These are phyloP conservation scores for Gastroboletus turbinatus DNA, from an alignment of 1,284 basidiomycete genomes.

Conservation along the genomic window DNA sequence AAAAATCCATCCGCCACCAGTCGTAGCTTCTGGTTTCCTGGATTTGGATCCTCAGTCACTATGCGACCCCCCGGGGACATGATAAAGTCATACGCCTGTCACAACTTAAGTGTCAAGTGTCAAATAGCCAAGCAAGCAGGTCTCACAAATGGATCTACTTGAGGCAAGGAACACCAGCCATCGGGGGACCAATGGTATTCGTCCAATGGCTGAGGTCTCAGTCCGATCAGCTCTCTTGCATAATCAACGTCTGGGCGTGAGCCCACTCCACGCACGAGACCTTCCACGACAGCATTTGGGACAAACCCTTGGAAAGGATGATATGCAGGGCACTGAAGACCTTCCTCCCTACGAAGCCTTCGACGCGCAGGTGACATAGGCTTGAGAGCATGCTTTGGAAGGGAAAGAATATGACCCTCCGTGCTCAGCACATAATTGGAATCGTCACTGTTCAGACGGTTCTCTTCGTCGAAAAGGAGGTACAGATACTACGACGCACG, in stretches of 20 bases:
- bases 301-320: conserved; percentile 40
- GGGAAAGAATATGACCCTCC: conserved; percentile 85
- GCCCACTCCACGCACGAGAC: conserved; percentile 67
- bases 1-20: conserved; percentile 69
- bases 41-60: conserved; percentile 68
- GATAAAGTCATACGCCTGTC: conserved; percentile 76
- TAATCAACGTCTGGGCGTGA: conserved; percentile 78
- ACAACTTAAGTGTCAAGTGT: conserved; percentile 8
- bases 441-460: conserved; percentile 70
- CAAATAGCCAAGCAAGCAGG: conserved; percentile 9
- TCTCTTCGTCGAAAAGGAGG: conserved; percentile 87
- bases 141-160: conserved; percentile 70
- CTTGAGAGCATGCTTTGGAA: conserved; percentile 54
- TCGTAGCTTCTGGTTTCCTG: conserved; percentile 63
- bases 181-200: conserved; percentile 57
- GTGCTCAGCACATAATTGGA: conserved; percentile 88
- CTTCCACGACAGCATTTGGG: conserved; percentile 34
- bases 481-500: conserved; percentile 71
- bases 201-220: conserved; percentile 50
- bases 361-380: conserved; percentile 58
- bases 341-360: conserved; percentile 63
- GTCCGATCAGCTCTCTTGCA: conserved; percentile 63
- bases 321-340: conserved; percentile 74
- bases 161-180: conserved; percentile 74
- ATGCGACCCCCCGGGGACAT: conserved; percentile 56